Evolutionary conservation across 1,139 yeast genomes (phyloP).

Genomic region (Nakaseomyces nivariensis): DNA sequence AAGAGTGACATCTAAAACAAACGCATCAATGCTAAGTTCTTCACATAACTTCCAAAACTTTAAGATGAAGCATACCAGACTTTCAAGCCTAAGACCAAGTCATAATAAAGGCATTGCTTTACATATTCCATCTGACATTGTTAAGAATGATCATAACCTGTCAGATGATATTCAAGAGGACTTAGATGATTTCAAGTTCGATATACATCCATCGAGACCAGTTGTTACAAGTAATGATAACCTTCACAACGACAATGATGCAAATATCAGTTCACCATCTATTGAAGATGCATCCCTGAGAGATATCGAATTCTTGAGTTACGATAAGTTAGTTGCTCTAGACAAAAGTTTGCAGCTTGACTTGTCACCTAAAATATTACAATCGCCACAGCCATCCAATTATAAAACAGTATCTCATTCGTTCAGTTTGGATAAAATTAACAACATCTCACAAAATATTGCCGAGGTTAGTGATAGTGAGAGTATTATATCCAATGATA

Average conservation of each 20-base stretch:
- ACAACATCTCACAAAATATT: conserved; percentile 3
- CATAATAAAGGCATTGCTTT: conserved; percentile 11
- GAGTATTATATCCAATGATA: conserved; percentile 16
- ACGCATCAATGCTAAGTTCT: background rate
- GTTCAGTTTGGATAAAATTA: conserved; percentile 9
- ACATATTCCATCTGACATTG: conserved; percentile 5
- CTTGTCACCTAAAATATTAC: conserved; percentile 12
- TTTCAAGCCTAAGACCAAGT: conserved; percentile 10
- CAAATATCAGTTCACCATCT: background rate
- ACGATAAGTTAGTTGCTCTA: conserved; percentile 18
- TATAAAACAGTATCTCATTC: conserved; percentile 13
- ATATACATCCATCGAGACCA: conserved; percentile 1
- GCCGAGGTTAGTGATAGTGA: conserved; percentile 15
- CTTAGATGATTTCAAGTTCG: background rate
- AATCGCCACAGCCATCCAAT: conserved; percentile 8
- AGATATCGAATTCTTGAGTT: conserved; percentile 19
- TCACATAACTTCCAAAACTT: conserved; percentile 8
- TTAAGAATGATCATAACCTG: background rate
- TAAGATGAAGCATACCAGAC: conserved; percentile 11
- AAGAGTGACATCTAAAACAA: background rate
- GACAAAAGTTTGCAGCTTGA: conserved; percentile 17
- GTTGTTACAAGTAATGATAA: background rate
- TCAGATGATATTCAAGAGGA: background rate
- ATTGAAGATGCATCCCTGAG: conserved; percentile 11
- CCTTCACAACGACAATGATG: conserved; percentile 5